Conservation (phyloP, 2,329 filamentous ascomycete genomes). For the Paecilomyces formosus region DNA sequence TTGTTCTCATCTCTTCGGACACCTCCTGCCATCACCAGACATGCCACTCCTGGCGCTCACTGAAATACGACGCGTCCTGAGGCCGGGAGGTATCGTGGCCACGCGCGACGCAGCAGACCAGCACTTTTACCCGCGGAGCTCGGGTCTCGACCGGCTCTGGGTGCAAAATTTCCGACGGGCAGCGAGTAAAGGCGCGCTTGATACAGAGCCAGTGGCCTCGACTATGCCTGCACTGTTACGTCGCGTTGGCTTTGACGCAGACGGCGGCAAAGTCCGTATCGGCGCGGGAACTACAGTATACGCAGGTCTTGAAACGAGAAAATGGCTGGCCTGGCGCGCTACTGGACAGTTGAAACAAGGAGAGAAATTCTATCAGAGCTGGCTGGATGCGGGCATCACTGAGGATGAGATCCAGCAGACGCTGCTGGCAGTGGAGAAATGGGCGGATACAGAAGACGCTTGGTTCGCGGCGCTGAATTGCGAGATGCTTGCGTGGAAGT, state of each 20-base stretch:
- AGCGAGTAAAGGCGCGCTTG: constrained; percentile 10
- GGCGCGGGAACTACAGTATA: constrained; percentile 22
- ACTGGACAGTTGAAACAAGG: constrained; percentile 19
- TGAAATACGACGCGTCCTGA: constrained; percentile 28
- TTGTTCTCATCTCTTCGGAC: constrained; percentile 37
- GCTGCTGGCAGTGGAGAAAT: constrained; percentile 18
- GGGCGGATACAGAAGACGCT: constrained; percentile 31
- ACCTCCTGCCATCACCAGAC: constrained; percentile 31
- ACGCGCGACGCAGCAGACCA: constrained; percentile 18
- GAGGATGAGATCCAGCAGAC: constrained; percentile 29
- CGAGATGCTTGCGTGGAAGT: constrained; percentile 38
- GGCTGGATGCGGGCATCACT: constrained; percentile 28
- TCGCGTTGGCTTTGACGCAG: constrained; percentile 20
- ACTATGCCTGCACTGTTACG: constrained; percentile 25
- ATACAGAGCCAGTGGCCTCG: constrained; percentile 11
- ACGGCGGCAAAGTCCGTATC: constrained; percentile 17
- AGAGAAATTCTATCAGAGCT: constrained; percentile 28
- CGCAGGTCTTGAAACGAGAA: constrained; percentile 16
- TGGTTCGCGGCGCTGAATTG: constrained; percentile 29
- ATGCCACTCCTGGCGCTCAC: constrained; percentile 8
- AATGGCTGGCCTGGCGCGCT: constrained; percentile 19
- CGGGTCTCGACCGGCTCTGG: constrained; percentile 23
- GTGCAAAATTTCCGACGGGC: constrained; percentile 9
- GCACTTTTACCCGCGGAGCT: constrained; percentile 24
- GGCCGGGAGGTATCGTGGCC: constrained; percentile 36